Conservation (phyloP, 1,284 basidiomycete genomes). For the Lignosus rhinocerotis region DNA sequence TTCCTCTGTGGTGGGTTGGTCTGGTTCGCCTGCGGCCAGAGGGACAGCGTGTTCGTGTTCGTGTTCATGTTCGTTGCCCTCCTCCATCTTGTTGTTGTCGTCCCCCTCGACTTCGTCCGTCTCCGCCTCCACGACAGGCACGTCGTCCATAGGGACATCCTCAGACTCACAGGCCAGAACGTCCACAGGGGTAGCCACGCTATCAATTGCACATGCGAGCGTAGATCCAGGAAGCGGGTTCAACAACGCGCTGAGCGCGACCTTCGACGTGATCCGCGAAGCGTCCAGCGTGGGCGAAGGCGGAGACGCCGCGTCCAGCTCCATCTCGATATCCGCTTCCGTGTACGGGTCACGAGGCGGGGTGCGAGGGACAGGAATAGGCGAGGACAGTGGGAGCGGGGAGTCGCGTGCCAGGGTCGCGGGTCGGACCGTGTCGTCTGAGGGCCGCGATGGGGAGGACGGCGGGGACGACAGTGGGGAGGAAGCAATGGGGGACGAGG, state of each 20-base stretch:
- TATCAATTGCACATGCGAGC: not conserved
- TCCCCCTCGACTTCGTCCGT: not conserved
- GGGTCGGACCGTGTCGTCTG: slow-evolving; percentile 3
- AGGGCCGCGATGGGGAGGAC: slow-evolving; percentile 6
- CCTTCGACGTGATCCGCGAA: slow-evolving; percentile 18
- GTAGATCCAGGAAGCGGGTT: slow-evolving; percentile 10
- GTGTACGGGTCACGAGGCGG: not conserved
- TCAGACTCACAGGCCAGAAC: not conserved
- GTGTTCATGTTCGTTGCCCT: not conserved
- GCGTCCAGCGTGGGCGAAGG: slow-evolving; percentile 21
- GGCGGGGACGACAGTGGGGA: slow-evolving; percentile 13
- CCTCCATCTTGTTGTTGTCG: not conserved
- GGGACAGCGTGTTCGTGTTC: slow-evolving; percentile 11
- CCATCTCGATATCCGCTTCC: slow-evolving; percentile 6
- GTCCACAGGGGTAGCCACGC: too few relatives aligned
- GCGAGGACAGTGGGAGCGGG: slow-evolving; percentile 16
- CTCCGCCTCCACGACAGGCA: not conserved
- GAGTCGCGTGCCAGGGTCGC: not conserved
- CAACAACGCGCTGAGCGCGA: slow-evolving; percentile 14
- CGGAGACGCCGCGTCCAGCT: slow-evolving; percentile 15
- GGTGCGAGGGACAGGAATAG: slow-evolving; percentile 10
- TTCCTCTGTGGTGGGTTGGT: not conserved
- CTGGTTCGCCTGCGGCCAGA: not conserved
- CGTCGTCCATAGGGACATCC: not conserved
- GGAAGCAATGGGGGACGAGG: slow-evolving; percentile 13